Evolutionary conservation across 73 alveolate species (phyloP).

Genomic region (Paramecium sonneborni): DNA sequence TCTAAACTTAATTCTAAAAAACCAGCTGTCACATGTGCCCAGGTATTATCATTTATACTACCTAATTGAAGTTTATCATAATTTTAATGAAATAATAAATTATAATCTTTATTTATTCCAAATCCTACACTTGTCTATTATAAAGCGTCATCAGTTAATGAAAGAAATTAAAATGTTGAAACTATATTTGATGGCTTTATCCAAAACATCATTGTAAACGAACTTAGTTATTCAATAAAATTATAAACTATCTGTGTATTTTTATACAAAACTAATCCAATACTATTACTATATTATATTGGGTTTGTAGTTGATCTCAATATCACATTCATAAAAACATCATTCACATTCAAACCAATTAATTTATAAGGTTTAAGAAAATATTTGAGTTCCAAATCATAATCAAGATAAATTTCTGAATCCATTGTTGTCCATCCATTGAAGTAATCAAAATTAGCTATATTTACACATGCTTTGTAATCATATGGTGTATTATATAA

Average conservation of each 20-base stretch:
- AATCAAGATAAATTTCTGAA: background rate
- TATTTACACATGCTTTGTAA: background rate
- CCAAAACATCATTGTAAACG: background rate
- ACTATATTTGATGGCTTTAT: background rate
- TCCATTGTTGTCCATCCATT: constrained; percentile 15
- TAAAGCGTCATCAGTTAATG: background rate
- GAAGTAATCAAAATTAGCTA: background rate
- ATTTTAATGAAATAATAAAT: background rate
- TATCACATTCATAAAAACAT: background rate
- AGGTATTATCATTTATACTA: background rate
- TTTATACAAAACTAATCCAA: background rate
- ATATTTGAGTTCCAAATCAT: background rate
- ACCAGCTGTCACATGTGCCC: background rate
- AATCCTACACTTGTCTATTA: background rate
- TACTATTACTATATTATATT: background rate
- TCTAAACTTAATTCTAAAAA: background rate
- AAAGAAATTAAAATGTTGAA: background rate
- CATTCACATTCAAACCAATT: background rate
- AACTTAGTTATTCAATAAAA: background rate
- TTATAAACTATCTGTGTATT: background rate
- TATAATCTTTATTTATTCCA: background rate
- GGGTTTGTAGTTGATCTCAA: background rate
- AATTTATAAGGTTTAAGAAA: background rate
- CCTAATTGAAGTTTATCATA: background rate
- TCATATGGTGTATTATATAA: background rate